A percentile compares a stretch with the other conserved stretches of the same genome.
These are phyloP conservation scores for Gracilaria gracilis DNA, from an alignment of 23 red algal species.

Conservation along the genomic window DNA sequence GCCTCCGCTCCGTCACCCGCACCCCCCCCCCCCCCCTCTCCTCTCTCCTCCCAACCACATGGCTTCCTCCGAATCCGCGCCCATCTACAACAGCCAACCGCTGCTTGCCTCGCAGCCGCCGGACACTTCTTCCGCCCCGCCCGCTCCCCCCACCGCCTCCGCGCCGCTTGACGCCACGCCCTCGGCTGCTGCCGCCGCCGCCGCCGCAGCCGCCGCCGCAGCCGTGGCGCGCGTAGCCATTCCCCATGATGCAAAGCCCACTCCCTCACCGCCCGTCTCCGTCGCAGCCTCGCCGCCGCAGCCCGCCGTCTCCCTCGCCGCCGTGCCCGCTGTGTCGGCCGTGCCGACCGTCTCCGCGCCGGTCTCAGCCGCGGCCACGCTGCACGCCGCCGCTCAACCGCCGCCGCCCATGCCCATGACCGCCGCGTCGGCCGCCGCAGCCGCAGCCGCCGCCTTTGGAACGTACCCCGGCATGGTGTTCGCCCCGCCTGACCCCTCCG, in stretches of 20 bases:
- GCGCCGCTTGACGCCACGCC: constrained; percentile 10
- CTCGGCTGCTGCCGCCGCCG: constrained; percentile 24
- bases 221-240: neutral
- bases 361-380: constrained; percentile 6
- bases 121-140: neutral
- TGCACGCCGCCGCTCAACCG: neutral
- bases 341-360: neutral
- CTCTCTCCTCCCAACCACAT: constrained; percentile 1
- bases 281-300: constrained; percentile 7
- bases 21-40: neutral
- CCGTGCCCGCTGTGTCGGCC: constrained; percentile 5
- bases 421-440: constrained; percentile 43
- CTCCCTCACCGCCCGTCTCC: neutral
- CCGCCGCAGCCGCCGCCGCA: constrained; percentile 36
- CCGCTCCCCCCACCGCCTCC: constrained; percentile 20
- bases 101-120: constrained; percentile 14
- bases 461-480: constrained; percentile 51
- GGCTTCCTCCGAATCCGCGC: constrained; percentile 24
- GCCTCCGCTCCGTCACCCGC: constrained; percentile 2
- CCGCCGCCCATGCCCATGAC: constrained; percentile 20
- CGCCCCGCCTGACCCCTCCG: constrained; percentile 51
- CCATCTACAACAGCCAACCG: constrained; percentile 11
- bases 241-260: neutral
- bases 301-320: constrained; percentile 16
- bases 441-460: constrained; percentile 52